phyloP scores from a whole-genome alignment of 2,329 filamentous ascomycete genomes.

The Pleomassaria siparia region DNA sequence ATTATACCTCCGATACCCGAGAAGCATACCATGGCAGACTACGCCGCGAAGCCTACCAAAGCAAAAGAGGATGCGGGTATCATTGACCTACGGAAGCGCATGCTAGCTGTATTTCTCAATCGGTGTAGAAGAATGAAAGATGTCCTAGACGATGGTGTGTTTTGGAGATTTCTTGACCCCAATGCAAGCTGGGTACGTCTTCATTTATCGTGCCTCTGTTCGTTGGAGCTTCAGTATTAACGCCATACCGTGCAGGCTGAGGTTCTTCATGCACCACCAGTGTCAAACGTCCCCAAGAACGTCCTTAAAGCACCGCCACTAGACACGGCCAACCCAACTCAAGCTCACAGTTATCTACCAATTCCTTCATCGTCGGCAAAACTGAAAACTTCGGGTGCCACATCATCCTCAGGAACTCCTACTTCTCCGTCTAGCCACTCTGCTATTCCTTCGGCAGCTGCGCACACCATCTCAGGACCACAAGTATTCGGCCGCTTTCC shows the following conservation, averaged over 20 bases:
- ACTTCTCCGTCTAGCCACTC: constrained; percentile 56
- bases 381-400: constrained; percentile 61
- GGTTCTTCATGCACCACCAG: constrained; percentile 88
- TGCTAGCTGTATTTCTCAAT: constrained; percentile 94
- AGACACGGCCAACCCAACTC: constrained; percentile 87
- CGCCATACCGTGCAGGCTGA: constrained; percentile 66
- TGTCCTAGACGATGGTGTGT: constrained; percentile 88
- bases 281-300: constrained; percentile 89
- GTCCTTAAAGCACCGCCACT: constrained; percentile 93
- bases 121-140: constrained; percentile 91
- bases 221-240: constrained; percentile 5
- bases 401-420: constrained; percentile 54
- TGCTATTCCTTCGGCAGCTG: constrained; percentile 54
- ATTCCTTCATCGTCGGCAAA: constrained; percentile 84
- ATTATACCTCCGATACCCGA: constrained; percentile 97
- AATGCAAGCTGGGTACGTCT: constrained; percentile 91
- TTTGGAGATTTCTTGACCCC: constrained; percentile 96
- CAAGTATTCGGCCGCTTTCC: constrained; percentile 81
- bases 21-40: constrained; percentile 98
- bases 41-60: constrained; percentile 95
- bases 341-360: constrained; percentile 84
- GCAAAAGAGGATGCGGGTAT: constrained; percentile 97
- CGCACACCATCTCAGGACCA: constrained; percentile 59
- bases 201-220: not conserved
- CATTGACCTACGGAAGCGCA: constrained; percentile 93